Evolutionary conservation across 2,329 filamentous ascomycete genomes (phyloP).

Genomic region (Albifimbria verrucaria): DNA sequence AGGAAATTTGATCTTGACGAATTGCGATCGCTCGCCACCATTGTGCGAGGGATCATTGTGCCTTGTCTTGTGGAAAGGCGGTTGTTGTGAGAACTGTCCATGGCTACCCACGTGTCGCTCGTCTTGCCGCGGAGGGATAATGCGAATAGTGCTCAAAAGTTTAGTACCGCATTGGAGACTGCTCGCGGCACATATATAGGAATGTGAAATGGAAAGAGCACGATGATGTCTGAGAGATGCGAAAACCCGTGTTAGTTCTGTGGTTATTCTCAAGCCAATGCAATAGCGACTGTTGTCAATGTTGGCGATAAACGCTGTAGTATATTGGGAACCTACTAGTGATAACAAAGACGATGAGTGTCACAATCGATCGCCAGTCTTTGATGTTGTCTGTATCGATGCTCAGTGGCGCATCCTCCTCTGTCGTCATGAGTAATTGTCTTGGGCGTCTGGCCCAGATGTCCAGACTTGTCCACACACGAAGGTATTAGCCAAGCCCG

Average conservation of each 20-base stretch:
- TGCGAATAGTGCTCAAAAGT: slow-evolving; percentile 36
- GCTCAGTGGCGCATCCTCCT: background rate
- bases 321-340: slow-evolving; percentile 55
- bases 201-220: slow-evolving; percentile 66
- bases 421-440: background rate
- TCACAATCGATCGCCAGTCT: slow-evolving; percentile 67
- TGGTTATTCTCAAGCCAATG: no score
- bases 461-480: no score
- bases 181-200: slow-evolving; percentile 56
- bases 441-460: no score
- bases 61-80: background rate
- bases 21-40: slow-evolving; percentile 17
- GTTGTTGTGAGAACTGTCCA: background rate
- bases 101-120: slow-evolving; percentile 24
- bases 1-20: slow-evolving; percentile 54
- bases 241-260: no score
- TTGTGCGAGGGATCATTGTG: background rate
- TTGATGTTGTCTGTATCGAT: slow-evolving; percentile 41
- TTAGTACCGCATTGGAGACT: slow-evolving; percentile 41
- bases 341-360: slow-evolving; percentile 64
- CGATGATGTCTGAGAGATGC: slow-evolving; percentile 56
- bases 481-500: no score
- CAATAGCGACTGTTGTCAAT: background rate
- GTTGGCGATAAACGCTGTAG: background rate
- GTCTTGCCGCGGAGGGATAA: slow-evolving; percentile 44